A percentile compares a stretch with the other conserved stretches of the same genome.
phyloP scores from a whole-genome alignment of 768 basidiomycete species.

The Boletellus ananas region DNA sequence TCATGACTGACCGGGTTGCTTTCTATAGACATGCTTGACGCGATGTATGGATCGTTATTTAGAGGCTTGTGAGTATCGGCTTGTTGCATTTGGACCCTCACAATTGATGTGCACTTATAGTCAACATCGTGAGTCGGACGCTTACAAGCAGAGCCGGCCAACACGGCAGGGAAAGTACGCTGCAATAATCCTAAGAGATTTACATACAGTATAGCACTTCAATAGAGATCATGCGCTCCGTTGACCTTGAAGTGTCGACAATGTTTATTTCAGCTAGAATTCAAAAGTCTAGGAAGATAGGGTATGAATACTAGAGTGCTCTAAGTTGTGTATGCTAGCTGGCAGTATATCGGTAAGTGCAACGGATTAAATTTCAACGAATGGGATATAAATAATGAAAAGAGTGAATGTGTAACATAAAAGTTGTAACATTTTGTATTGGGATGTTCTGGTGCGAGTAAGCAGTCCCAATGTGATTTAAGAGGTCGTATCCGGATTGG shows the following conservation, averaged over 20 bases:
- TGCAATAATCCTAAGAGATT: slow-evolving; percentile 3
- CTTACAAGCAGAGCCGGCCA: slow-evolving; percentile 54
- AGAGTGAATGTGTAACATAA: slow-evolving; percentile 16
- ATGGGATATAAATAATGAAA: slow-evolving; percentile 1
- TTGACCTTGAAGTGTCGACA: slow-evolving; percentile 2
- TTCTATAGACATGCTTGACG: slow-evolving; percentile 61
- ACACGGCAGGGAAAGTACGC: slow-evolving; percentile 19
- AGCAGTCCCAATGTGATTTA: slow-evolving; percentile 7
- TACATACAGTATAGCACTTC: not conserved
- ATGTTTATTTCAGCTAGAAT: slow-evolving; percentile 16
- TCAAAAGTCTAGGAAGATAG: slow-evolving; percentile 2
- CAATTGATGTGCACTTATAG: slow-evolving; percentile 35
- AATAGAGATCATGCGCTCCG: not conserved
- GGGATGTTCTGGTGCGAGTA: slow-evolving; percentile 1
- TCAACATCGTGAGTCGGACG: slow-evolving; percentile 72
- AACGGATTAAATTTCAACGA: slow-evolving; percentile 11
- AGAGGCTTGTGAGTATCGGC: slow-evolving; percentile 67
- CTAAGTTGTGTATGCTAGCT: slow-evolving; percentile 17
- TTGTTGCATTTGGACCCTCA: not conserved
- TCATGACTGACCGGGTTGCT: not conserved
- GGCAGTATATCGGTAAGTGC: slow-evolving; percentile 8
- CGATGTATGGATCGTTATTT: slow-evolving; percentile 80
- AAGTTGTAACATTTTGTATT: slow-evolving; percentile 10
- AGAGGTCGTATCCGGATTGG: slow-evolving; percentile 9
- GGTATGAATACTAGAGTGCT: slow-evolving; percentile 17